phyloP scores from a whole-genome alignment of 2,329 filamentous ascomycete species.

The Pseudovirgaria hyperparasitica region DNA sequence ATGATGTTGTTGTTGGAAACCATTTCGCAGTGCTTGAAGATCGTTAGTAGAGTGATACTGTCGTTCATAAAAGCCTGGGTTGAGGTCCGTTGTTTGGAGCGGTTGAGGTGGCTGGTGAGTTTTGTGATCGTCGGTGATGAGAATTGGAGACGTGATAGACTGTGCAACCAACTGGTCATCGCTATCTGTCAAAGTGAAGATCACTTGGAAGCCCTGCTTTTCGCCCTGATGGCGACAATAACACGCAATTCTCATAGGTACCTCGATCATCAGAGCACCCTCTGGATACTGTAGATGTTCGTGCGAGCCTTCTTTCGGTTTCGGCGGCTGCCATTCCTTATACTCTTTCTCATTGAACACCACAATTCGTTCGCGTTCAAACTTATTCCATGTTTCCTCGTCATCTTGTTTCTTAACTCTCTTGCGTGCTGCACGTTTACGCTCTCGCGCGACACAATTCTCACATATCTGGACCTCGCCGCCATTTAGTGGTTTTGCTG shows the following conservation, averaged over 20 bases:
- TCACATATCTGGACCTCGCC: conserved; percentile 87
- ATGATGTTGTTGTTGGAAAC: conserved; percentile 15
- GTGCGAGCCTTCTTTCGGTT: conserved; percentile 11
- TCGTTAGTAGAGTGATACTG: conserved; percentile 52
- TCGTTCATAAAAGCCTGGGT: conserved; percentile 30
- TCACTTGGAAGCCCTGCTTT: conserved; percentile 82
- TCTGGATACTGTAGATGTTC: conserved; percentile 10
- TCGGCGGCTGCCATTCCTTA: conserved; percentile 50
- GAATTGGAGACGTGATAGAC: conserved; percentile 73
- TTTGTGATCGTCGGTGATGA: conserved; percentile 96
- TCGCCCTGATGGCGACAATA: conserved; percentile 94
- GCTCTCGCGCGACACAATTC: conserved; percentile 84
- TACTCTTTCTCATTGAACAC: conserved; percentile 26
- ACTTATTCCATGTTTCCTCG: conserved; percentile 63
- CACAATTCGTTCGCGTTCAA: conserved; percentile 30
- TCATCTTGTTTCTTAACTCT: conserved; percentile 94
- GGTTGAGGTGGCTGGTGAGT: conserved; percentile 43
- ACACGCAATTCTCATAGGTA: conserved; percentile 91
- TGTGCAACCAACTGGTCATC: conserved; percentile 68
- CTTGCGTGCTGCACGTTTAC: conserved; percentile 82
- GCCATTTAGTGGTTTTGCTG: conserved; percentile 67
- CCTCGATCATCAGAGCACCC: conserved; percentile 59
- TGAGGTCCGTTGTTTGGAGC: conserved; percentile 12
- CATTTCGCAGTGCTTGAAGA: conserved; percentile 39
- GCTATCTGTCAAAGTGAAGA: conserved; percentile 85